Percentiles rank a stretch among this genome's conserved stretches.
Conservation (phyloP, 495 filamentous ascomycete genomes). For the Penicillium angulare region DNA sequence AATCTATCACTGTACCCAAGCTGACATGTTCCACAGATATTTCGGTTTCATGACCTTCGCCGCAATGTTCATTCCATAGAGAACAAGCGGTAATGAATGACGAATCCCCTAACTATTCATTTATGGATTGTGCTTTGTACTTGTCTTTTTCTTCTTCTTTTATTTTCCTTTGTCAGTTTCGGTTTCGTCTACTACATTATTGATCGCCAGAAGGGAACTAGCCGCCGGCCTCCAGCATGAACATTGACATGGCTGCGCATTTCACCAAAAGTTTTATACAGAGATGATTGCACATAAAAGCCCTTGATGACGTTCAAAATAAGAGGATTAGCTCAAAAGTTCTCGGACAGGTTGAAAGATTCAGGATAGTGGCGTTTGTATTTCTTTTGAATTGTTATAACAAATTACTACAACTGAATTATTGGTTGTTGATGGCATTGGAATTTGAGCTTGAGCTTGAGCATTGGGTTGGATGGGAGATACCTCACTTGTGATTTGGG, state of each 20-base stretch:
- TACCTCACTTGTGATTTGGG: neutral
- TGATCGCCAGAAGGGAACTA: too few relatives aligned
- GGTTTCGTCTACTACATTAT: too few relatives aligned
- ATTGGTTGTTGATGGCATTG: neutral
- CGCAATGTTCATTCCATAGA: conserved; percentile 40
- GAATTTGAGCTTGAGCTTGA: conserved; percentile 2
- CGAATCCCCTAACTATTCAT: conserved; percentile 6
- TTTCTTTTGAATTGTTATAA: neutral
- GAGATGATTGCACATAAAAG: neutral
- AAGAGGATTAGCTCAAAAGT: neutral
- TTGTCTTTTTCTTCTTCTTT: neutral
- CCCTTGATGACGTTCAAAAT: too few relatives aligned
- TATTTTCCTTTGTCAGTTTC: too few relatives aligned
- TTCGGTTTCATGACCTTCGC: conserved; percentile 43
- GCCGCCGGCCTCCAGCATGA: neutral
- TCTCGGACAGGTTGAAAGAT: neutral
- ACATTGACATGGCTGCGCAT: neutral
- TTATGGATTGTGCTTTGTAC: neutral
- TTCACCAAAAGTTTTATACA: neutral
- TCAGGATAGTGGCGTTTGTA: conserved; percentile 8
- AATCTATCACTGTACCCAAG: neutral
- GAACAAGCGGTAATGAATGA: conserved; percentile 5
- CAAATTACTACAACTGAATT: neutral
- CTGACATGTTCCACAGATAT: conserved; percentile 29
- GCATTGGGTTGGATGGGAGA: conserved; percentile 4